phyloP scores from a whole-genome alignment of 306 rosid species.

The Castanea crenata region DNA sequence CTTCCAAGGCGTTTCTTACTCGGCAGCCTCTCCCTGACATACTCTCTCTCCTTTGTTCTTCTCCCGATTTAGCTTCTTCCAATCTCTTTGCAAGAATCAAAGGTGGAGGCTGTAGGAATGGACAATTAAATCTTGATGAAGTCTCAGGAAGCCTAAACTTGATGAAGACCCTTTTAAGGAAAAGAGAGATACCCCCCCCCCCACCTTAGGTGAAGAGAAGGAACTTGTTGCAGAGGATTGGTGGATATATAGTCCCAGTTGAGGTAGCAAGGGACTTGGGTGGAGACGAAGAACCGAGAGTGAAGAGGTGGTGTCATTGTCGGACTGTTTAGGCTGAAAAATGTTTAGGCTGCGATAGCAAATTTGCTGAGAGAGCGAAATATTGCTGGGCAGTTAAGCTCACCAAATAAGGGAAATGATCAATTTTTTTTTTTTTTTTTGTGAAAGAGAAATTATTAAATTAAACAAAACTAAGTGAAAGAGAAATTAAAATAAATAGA shows the following conservation, averaged over 20 bases:
- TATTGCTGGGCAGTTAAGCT: no score
- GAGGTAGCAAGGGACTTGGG: conserved; percentile 72
- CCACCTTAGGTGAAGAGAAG: conserved; percentile 41
- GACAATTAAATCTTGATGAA: conserved; percentile 83
- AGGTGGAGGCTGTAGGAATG: conserved; percentile 76
- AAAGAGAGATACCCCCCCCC: conserved; percentile 44
- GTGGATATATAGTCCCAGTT: conserved; percentile 75
- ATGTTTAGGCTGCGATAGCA: no score
- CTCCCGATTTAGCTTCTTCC: conserved; percentile 56
- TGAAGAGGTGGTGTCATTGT: conserved; percentile 57
- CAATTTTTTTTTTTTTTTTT: no score
- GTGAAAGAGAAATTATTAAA: no score
- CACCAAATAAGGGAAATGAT: no score
- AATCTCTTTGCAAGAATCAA: conserved; percentile 60
- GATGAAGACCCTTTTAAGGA: conserved; percentile 53
- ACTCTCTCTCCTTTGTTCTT: conserved; percentile 34
- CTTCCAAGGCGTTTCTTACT: conserved; percentile 36
- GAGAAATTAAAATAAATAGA: no score
- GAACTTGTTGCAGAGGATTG: conserved; percentile 62
- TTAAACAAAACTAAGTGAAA: no score
- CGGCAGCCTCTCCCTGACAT: conserved; percentile 55
- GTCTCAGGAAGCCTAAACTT: conserved; percentile 37
- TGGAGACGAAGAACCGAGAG: conserved; percentile 63
- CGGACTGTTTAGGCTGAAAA: conserved; percentile 44
- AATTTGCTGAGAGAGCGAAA: no score